Percentiles rank a stretch among this genome's conserved stretches.
phyloP scores from a whole-genome alignment of 345 rosid species.

The Gossypium ekmanianum region DNA sequence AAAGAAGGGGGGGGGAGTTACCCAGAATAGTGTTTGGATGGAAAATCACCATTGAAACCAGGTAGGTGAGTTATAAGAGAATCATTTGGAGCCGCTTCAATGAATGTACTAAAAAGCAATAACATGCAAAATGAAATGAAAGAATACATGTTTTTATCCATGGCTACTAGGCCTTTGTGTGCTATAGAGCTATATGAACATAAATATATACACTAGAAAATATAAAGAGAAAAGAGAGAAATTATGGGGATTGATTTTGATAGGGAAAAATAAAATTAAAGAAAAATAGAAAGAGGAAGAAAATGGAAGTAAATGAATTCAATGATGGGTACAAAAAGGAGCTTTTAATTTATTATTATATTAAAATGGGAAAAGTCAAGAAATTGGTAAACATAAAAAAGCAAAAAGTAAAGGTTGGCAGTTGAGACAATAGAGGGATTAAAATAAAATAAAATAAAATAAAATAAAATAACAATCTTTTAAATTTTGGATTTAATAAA shows the following conservation, averaged over 20 bases:
- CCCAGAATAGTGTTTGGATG: conserved; percentile 46
- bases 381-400: not conserved
- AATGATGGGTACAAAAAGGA: not conserved
- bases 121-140: conserved; percentile 13
- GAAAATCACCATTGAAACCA: conserved; percentile 35
- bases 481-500: too few species aligned
- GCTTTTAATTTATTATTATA: not conserved
- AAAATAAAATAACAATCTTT: too few species aligned
- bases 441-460: too few species aligned
- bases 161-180: not conserved
- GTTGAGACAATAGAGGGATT: not conserved
- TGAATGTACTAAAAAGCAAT: not conserved
- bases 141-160: conserved; percentile 12
- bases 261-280: not conserved
- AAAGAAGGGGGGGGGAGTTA: not conserved
- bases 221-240: not conserved
- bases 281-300: too few species aligned
- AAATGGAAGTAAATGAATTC: too few species aligned
- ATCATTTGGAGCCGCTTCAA: conserved; percentile 12
- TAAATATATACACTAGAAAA: not conserved
- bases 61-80: conserved; percentile 27
- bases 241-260: not conserved
- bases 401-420: not conserved
- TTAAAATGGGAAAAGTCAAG: not conserved
- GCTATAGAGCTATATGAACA: not conserved